These are phyloP conservation scores for Nemania serpens DNA, from an alignment of 2,329 filamentous ascomycete species.

Conservation along the genomic window DNA sequence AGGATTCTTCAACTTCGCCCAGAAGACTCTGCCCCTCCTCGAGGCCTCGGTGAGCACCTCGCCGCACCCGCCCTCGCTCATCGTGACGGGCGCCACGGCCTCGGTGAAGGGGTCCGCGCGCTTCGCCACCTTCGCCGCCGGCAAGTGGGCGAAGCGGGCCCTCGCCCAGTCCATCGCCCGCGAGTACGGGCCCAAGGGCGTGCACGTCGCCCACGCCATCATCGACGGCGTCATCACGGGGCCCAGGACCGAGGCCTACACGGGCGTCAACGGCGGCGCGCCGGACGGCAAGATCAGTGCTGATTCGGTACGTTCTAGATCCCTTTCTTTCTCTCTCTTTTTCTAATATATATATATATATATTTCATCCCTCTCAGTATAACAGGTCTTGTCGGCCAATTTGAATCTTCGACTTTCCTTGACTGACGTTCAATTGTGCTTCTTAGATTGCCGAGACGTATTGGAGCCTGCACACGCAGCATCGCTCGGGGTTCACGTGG, in stretches of 20 bases:
- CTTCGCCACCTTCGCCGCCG: conserved; percentile 67
- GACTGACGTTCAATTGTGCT: too few relatives aligned
- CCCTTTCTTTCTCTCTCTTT: conserved; percentile 20
- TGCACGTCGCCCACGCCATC: conserved; percentile 75
- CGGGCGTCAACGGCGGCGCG: conserved; percentile 40
- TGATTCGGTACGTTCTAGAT: conserved; percentile 60
- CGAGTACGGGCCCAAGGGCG: conserved; percentile 74
- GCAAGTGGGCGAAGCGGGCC: conserved; percentile 72
- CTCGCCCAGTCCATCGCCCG: conserved; percentile 69
- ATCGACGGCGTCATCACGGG: conserved; percentile 80
- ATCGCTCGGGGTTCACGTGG: conserved; percentile 70
- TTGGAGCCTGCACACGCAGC: conserved; percentile 75
- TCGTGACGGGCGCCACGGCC: conserved; percentile 78
- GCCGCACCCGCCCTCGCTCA: conserved; percentile 68
- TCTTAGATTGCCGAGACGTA: conserved; percentile 74
- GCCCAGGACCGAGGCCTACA: conserved; percentile 61
- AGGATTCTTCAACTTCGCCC: conserved; percentile 73
- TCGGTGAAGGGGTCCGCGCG: conserved; percentile 68
- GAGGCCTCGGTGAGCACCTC: conserved; percentile 56
- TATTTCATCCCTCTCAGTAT: not conserved
- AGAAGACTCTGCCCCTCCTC: conserved; percentile 67
- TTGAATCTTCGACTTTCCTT: too few relatives aligned
- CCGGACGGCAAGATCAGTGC: conserved; percentile 64
- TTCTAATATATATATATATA: not conserved
- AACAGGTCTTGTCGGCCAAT: too few relatives aligned